Conservation (phyloP, 2,329 filamentous ascomycete genomes). For the Phoma herbarum region DNA sequence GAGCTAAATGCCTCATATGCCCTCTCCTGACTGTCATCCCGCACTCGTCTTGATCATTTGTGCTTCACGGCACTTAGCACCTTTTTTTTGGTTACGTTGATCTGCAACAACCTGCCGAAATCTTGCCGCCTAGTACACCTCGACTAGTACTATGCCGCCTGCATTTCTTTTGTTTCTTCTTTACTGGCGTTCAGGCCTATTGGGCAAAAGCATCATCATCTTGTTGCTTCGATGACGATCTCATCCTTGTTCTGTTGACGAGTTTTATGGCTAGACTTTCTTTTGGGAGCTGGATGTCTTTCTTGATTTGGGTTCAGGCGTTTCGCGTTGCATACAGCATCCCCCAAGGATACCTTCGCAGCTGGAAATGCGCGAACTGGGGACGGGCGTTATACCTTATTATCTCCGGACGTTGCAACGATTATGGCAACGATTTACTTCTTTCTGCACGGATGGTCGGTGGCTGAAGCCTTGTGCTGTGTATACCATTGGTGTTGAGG, state of each 20-base stretch:
- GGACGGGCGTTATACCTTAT: slow-evolving; percentile 36
- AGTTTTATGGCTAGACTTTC: slow-evolving; percentile 27
- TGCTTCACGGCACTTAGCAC: background rate
- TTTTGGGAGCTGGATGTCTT: slow-evolving; percentile 15
- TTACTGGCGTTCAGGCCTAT: slow-evolving; percentile 27
- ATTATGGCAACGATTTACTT: slow-evolving; percentile 20
- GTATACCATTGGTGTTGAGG: slow-evolving; percentile 6
- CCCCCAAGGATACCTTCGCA: slow-evolving; percentile 43
- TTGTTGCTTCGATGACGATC: slow-evolving; percentile 26
- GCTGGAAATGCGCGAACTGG: slow-evolving; percentile 41
- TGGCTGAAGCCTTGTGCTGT: slow-evolving; percentile 1
- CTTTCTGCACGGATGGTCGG: slow-evolving; percentile 3
- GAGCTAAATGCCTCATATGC: slow-evolving; percentile 31
- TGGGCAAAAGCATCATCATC: slow-evolving; percentile 22
- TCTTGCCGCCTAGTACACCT: slow-evolving; percentile 16
- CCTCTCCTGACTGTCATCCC: background rate
- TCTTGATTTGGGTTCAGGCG: slow-evolving; percentile 25
- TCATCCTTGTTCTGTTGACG: slow-evolving; percentile 22
- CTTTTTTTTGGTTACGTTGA: slow-evolving; percentile 20
- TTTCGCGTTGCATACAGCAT: slow-evolving; percentile 41
- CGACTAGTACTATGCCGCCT: slow-evolving; percentile 15
- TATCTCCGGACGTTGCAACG: slow-evolving; percentile 23
- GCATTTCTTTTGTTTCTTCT: slow-evolving; percentile 21
- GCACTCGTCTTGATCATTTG: background rate
- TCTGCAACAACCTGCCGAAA: slow-evolving; percentile 14